Conservation (phyloP, 345 rosid genomes). For the Eutrema heterophyllum region DNA sequence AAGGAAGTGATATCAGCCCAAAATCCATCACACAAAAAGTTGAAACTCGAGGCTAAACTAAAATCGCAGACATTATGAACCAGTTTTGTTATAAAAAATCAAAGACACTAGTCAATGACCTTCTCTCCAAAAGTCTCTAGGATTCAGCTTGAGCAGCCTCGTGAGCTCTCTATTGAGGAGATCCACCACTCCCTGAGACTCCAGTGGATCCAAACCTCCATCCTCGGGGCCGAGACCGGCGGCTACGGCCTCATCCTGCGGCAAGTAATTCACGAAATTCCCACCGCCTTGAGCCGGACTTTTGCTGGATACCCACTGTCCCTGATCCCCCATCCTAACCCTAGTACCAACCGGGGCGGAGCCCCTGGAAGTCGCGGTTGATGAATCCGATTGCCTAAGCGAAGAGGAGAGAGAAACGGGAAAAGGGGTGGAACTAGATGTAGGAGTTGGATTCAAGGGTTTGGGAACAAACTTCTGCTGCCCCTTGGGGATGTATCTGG, state of each 20-base stretch:
- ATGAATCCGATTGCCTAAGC: slow-evolving; percentile 49
- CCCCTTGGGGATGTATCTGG: slow-evolving; percentile 33
- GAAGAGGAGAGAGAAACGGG: slow-evolving; percentile 56
- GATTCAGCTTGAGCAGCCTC: slow-evolving; percentile 67
- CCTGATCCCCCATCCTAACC: slow-evolving; percentile 42
- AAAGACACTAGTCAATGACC: slow-evolving; percentile 34
- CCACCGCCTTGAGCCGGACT: slow-evolving; percentile 38
- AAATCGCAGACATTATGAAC: not conserved
- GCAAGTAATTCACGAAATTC: slow-evolving; percentile 76
- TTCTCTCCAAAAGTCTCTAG: slow-evolving; percentile 86
- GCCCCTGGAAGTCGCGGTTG: slow-evolving; percentile 13
- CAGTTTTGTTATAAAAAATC: not conserved
- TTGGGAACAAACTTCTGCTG: slow-evolving; percentile 51
- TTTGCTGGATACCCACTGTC: slow-evolving; percentile 40
- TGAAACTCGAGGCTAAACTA: not conserved
- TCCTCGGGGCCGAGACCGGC: slow-evolving; percentile 67
- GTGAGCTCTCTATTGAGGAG: slow-evolving; percentile 79
- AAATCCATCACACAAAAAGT: not conserved
- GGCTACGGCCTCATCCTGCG: slow-evolving; percentile 94
- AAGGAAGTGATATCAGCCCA: slow-evolving; percentile 3
- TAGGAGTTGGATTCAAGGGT: slow-evolving; percentile 22
- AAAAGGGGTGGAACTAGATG: slow-evolving; percentile 17
- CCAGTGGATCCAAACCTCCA: slow-evolving; percentile 87
- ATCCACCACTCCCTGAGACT: slow-evolving; percentile 95
- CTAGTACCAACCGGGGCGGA: slow-evolving; percentile 28